Percentiles rank a stretch among this genome's conserved stretches.
phyloP scores from a whole-genome alignment of 768 basidiomycete genomes.

The Hygrophorus pudorinus region DNA sequence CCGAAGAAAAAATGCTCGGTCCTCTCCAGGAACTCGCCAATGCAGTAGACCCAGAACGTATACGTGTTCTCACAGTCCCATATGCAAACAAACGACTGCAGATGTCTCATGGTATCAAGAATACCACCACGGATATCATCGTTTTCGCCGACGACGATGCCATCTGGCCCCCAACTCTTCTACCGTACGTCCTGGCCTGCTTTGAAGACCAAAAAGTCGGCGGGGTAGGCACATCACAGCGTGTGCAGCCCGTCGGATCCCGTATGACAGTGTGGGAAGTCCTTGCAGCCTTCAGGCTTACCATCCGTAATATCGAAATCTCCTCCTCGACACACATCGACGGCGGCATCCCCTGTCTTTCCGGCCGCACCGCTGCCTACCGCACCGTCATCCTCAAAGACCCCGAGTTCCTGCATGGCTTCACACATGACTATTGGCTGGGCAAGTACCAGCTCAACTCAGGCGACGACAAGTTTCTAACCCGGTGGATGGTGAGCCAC shows the following conservation, averaged over 20 bases:
- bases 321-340: conserved; percentile 85
- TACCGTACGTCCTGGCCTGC: conserved; percentile 84
- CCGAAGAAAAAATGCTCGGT: conserved; percentile 83
- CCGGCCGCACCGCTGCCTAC: conserved; percentile 89
- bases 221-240: conserved; percentile 85
- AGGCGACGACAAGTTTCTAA: conserved; percentile 91
- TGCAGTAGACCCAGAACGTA: conserved; percentile 73
- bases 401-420: conserved; percentile 85
- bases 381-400: conserved; percentile 92
- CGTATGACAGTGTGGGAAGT: conserved; percentile 93
- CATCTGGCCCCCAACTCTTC: conserved; percentile 87
- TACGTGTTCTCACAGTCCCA: conserved; percentile 82
- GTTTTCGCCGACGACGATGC: conserved; percentile 94
- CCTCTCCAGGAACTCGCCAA: conserved; percentile 86
- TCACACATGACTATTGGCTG: conserved; percentile 91
- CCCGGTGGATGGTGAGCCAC: conserved; percentile 93
- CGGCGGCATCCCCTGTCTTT: conserved; percentile 85
- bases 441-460: conserved; percentile 93
- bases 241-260: conserved; percentile 71
- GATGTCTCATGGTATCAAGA: conserved; percentile 89
- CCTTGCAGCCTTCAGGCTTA: conserved; percentile 84
- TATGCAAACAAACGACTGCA: conserved; percentile 92
- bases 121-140: conserved; percentile 86
- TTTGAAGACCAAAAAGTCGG: conserved; percentile 93
- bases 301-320: conserved; percentile 93